Evolutionary conservation across 495 filamentous ascomycete genomes (phyloP).

Genomic region (Xylaria grammica): DNA sequence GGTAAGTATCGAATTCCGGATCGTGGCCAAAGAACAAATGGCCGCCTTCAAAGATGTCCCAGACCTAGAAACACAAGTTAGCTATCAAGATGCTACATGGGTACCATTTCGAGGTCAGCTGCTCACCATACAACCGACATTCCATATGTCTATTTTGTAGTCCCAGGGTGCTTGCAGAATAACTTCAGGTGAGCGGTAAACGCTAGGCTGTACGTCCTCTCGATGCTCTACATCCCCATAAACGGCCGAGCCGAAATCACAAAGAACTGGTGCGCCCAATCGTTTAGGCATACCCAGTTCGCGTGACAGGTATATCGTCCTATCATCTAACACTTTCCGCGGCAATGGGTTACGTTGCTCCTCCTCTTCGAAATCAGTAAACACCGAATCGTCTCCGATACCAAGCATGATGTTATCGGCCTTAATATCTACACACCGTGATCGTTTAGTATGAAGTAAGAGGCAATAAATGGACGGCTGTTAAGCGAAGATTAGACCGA

Average conservation of each 20-base stretch:
- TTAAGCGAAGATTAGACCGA: too few species aligned
- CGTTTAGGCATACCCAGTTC: constrained; percentile 29
- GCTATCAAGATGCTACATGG: too few species aligned
- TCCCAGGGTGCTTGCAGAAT: constrained; percentile 51
- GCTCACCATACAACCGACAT: constrained; percentile 56
- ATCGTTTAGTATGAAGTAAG: too few species aligned
- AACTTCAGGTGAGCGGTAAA: constrained; percentile 56
- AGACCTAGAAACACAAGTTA: constrained; percentile 41
- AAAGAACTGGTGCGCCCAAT: constrained; percentile 39
- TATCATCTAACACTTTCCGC: constrained; percentile 35
- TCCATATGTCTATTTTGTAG: constrained; percentile 58
- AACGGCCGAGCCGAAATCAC: constrained; percentile 56
- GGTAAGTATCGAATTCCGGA: constrained; percentile 48
- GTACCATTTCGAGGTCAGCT: too few species aligned
- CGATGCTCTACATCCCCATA: constrained; percentile 29
- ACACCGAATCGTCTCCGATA: constrained; percentile 22
- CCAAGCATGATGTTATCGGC: constrained; percentile 44
- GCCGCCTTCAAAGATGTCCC: constrained; percentile 55
- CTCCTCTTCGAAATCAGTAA: constrained; percentile 28
- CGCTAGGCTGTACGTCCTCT: constrained; percentile 38
- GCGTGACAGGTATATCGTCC: constrained; percentile 41
- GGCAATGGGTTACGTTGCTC: constrained; percentile 38
- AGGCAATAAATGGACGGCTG: too few species aligned
- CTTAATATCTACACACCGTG: constrained; percentile 44
- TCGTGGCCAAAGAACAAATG: constrained; percentile 53